These are phyloP conservation scores for Phytopythium aichiense DNA, from an alignment of 352 stramenopile genomes.

Conservation along the genomic window DNA sequence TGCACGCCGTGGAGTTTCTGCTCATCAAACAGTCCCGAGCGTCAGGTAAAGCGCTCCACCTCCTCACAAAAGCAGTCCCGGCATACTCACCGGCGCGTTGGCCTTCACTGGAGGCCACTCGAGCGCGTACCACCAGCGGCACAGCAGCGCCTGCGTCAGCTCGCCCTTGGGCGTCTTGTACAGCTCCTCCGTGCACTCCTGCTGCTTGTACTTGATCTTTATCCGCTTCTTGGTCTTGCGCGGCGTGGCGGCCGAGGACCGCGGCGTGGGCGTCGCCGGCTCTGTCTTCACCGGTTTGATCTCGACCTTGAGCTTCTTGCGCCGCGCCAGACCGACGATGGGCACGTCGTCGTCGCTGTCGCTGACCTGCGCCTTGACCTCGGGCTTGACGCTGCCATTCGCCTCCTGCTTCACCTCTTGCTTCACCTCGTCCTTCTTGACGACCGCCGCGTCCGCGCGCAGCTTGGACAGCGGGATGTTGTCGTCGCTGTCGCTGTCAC, in stretches of 20 bases:
- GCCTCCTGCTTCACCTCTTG: conserved; percentile 15
- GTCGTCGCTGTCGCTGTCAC: conserved; percentile 77
- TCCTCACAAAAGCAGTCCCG: not conserved
- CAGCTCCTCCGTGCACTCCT: conserved; percentile 79
- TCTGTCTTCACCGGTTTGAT: conserved; percentile 20
- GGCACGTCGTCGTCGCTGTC: conserved; percentile 74
- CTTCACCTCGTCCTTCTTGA: conserved; percentile 24
- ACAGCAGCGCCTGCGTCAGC: conserved; percentile 74
- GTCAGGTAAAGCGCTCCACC: not conserved
- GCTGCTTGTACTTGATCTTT: conserved; percentile 85
- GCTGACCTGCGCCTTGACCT: conserved; percentile 20
- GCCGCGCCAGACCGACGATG: conserved; percentile 54
- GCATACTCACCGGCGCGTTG: conserved; percentile 18
- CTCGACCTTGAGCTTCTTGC: conserved; percentile 64
- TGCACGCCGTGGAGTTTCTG: conserved; percentile 72
- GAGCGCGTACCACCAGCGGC: conserved; percentile 85
- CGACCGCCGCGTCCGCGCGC: conserved; percentile 12
- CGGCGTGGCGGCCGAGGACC: conserved; percentile 13
- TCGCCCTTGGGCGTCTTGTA: conserved; percentile 77
- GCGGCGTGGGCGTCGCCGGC: conserved; percentile 10
- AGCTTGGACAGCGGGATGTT: conserved; percentile 75
- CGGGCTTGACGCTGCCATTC: conserved; percentile 25
- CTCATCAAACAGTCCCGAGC: not conserved
- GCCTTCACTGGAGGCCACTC: conserved; percentile 62
- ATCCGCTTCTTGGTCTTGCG: conserved; percentile 57